Evolutionary conservation across 2,329 filamentous ascomycete genomes (phyloP).

Genomic region (Fusarium verticillioides): DNA sequence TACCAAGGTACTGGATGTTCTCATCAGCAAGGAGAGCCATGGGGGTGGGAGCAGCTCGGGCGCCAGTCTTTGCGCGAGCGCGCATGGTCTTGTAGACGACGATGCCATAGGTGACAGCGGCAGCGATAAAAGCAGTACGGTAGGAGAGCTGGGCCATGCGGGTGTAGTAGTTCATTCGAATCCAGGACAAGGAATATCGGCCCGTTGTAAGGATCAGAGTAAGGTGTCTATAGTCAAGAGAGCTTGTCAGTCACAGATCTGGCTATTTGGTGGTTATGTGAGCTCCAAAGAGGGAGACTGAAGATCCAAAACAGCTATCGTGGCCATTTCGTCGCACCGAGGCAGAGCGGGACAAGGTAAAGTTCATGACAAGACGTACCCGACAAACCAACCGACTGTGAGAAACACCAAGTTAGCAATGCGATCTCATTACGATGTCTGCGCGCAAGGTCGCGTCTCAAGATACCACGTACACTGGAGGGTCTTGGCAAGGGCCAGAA

Average conservation of each 20-base stretch:
- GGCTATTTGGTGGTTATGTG: background rate
- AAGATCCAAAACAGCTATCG: conserved; percentile 22
- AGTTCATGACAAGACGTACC: conserved; percentile 66
- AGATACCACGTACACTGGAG: conserved; percentile 80
- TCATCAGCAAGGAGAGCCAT: conserved; percentile 83
- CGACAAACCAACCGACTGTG: conserved; percentile 81
- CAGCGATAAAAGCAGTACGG: conserved; percentile 88
- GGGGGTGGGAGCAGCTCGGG: conserved; percentile 67
- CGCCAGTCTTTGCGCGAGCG: conserved; percentile 80
- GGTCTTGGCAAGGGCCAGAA: conserved; percentile 84
- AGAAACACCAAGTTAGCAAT: conserved; percentile 39
- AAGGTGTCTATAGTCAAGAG: conserved; percentile 72
- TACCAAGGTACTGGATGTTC: conserved; percentile 97
- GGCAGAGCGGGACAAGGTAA: conserved; percentile 5
- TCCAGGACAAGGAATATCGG: conserved; percentile 86
- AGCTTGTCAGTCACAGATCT: conserved; percentile 27
- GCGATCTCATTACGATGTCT: conserved; percentile 9
- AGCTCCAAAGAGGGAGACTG: background rate
- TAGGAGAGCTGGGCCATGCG: conserved; percentile 85
- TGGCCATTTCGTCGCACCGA: conserved; percentile 26
- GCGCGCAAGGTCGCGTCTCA: conserved; percentile 11
- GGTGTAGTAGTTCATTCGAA: conserved; percentile 88
- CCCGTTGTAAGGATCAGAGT: conserved; percentile 84
- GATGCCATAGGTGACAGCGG: conserved; percentile 93
- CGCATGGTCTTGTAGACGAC: conserved; percentile 98